Conservation (phyloP, 139 green algal species). For the Trebouxia sp. region DNA sequence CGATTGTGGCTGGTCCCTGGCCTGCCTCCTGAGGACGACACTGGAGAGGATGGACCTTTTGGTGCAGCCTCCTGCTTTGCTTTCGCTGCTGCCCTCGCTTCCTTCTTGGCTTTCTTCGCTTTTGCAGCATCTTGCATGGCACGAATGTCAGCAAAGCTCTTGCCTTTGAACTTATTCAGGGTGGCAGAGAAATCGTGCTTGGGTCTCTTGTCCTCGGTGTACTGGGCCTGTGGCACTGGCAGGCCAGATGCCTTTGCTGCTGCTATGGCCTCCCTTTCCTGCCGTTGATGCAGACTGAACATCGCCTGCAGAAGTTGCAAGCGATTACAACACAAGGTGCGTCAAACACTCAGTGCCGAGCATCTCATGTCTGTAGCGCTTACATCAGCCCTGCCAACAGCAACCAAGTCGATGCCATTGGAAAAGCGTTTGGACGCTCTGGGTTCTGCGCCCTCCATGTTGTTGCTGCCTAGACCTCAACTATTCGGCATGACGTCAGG, state of each 20-base stretch:
- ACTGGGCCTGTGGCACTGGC: slow-evolving; percentile 10
- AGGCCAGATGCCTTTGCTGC: background rate
- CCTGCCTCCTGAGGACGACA: background rate
- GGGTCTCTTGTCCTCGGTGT: background rate
- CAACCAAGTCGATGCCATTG: no score
- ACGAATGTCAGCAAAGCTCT: no score
- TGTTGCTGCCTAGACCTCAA: no score
- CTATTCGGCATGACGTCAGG: no score
- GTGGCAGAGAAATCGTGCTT: background rate
- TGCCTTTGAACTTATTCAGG: background rate
- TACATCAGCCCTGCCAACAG: no score
- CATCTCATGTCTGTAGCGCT: no score
- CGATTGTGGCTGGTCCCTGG: background rate
- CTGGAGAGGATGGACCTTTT: background rate
- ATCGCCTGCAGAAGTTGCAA: background rate
- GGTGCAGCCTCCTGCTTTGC: background rate
- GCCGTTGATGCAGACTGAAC: background rate
- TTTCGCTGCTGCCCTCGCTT: background rate
- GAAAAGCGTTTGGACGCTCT: no score
- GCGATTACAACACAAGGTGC: no score
- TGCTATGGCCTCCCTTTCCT: background rate
- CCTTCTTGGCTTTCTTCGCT: no score
- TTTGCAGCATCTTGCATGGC: no score
- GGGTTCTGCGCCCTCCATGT: no score
- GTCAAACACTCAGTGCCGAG: no score